Base-by-base conservation (phyloP, 345 rosid species). In the Camelina neglecta region DNA sequence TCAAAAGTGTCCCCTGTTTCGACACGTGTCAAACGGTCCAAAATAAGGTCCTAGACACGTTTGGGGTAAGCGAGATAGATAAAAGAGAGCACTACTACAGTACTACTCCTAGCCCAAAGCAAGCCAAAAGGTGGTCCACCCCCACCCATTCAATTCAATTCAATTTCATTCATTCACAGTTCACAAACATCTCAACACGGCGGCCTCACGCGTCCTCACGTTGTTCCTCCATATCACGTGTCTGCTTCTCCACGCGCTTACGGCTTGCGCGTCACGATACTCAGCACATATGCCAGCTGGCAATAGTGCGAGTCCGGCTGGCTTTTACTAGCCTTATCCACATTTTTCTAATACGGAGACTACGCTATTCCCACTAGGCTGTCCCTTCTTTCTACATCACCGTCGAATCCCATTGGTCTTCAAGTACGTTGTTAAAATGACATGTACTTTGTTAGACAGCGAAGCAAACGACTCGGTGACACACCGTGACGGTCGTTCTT, bases 241-340 rank as follows among this genome's bases (percentile, higher is more conserved):
- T 71, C 76, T 11, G 57, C 24, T 26, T 11, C 9, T 15, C 16
- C 77, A 78, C 81, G 77, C 81, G 63, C 53, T 29, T 50, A 58
- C 4, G 0, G 1, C 0, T 1, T 0, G 58, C 74, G 81, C 74
- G 70, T 60, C 58, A 49, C 7, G 7, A 6, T 35, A 4, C 26
- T 36, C 67, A 3, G 6, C 39, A 18, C 18, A 35, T 8, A 4
- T 20, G 71, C 79, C 79, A 79, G 79, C 71, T 79, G 81, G 82
- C 82, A 36, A 54, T 68, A 73, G 75, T 67, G 71, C 60, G 78
- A 59, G 65, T 66, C 71, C 65, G 69, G 78, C 74, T 79, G 81
- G 62, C 78, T 23, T 35, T 15, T 26, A 50, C 38, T 60, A 54
- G 74, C 75, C 82, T 74, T 79, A 79, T 79, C 82, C 82, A 79